Conservation (phyloP, 2,329 filamentous ascomycete species). For the Xylaria digitata region DNA sequence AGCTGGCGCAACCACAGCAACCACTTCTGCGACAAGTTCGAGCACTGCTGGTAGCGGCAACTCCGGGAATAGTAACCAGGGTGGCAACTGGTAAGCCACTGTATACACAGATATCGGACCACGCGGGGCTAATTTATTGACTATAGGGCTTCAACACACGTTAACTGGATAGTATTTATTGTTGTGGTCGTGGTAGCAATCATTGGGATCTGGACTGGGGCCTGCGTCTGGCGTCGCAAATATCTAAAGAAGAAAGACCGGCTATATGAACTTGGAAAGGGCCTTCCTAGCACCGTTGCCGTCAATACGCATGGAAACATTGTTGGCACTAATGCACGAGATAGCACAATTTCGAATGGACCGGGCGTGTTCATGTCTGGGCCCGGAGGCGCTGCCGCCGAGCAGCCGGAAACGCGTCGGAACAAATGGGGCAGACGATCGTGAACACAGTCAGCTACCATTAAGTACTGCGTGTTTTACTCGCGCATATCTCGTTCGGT, state of each 20-base stretch:
- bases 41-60: conserved; percentile 45
- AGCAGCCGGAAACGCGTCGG: conserved; percentile 57
- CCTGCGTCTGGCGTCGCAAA: conserved; percentile 77
- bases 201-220: conserved; percentile 71
- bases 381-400: conserved; percentile 45
- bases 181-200: conserved; percentile 79
- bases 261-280: conserved; percentile 61
- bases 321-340: conserved; percentile 45
- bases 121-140: conserved; percentile 20
- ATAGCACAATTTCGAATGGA: conserved; percentile 46
- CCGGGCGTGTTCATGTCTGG: conserved; percentile 55
- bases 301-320: conserved; percentile 50
- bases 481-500: conserved; percentile 13
- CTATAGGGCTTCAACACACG: conserved; percentile 74
- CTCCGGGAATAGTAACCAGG: conserved; percentile 44
- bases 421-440: conserved; percentile 57
- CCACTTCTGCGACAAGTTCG: conserved; percentile 44
- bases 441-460: conserved; percentile 12
- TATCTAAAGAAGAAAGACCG: conserved; percentile 77
- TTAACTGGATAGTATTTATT: conserved; percentile 85
- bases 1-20: conserved; percentile 51
- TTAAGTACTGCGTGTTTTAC: conserved; percentile 10
- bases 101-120: not conserved
- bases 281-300: conserved; percentile 53
- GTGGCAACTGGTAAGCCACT: conserved; percentile 60